Evolutionary conservation across 179 eudicot species (phyloP), one percentile per base, ranked within the genome.

Genomic region (Drosera spatulata): DNA sequence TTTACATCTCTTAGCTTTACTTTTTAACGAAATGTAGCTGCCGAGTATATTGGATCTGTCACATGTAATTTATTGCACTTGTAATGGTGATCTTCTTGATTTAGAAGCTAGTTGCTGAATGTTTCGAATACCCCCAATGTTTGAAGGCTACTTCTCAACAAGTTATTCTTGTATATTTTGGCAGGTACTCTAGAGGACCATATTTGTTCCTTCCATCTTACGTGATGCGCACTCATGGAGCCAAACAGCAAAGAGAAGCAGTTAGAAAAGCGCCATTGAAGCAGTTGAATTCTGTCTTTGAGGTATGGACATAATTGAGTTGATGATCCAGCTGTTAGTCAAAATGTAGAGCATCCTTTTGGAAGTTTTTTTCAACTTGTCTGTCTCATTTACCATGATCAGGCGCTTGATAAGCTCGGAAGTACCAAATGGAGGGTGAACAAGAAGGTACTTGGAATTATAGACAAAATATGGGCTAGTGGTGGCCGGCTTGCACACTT

Each of bases 341-440:
- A 43, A 4, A 4, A n/a, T 55, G 43, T 0, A 51, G 13, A 3
- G 55, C 66, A 58, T 14, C 13, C 45, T 3, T 55, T 1, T 50
- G 13, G 12, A 45, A 45, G 46, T 50, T 12, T 3, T 45, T 33
- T n/a, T 15, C 14, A 7, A 8, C 12, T 59, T 49, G 43, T 50
- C 48, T 39, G 15, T 58, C 9, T 22, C 33, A 22, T 22, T 22
- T 22, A 22, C 33, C 33, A 67, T 61, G 55, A 48, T 10, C 63
- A 93, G 99, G 97, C 99, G 59, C 76, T 93, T 67, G 87, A 89
- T 67, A 89, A 95, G 53, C 99, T 93, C 66, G 99, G 99, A 58
- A 77, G 68, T 67, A 84, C 85, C 46, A 93, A 77, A 79, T 93
- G 99, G 99, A 89, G 94, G 85, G 77, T 93, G 63, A 89, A 89